Evolutionary conservation across 2,329 filamentous ascomycete genomes (phyloP).

Genomic region (Trichoderma afroharzianum): DNA sequence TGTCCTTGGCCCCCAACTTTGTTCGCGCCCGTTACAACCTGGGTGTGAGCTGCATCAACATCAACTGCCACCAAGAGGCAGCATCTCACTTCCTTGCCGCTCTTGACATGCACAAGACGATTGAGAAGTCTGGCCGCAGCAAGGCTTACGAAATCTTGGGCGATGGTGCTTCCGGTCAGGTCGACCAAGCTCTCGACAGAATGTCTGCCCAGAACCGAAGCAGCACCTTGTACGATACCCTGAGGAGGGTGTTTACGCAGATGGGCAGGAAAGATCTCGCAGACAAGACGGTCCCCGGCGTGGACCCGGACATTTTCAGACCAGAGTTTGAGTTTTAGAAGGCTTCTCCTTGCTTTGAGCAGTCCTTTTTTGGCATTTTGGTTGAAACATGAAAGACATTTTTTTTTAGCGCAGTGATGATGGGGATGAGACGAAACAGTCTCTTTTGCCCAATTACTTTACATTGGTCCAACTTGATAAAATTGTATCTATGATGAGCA

Average conservation of each 20-base stretch:
- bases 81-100: conserved; percentile 90
- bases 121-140: conserved; percentile 79
- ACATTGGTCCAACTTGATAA: not conserved
- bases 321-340: conserved; percentile 79
- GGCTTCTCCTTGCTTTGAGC: not conserved
- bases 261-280: conserved; percentile 88
- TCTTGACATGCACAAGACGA: conserved; percentile 90
- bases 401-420: conserved; percentile 1
- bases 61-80: conserved; percentile 89
- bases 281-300: conserved; percentile 81
- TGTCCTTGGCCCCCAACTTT: conserved; percentile 90
- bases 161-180: conserved; percentile 37
- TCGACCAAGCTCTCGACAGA: conserved; percentile 73
- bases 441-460: not conserved
- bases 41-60: conserved; percentile 95
- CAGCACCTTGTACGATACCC: conserved; percentile 93
- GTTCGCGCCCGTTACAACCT: conserved; percentile 96
- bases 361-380: not conserved
- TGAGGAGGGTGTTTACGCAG: conserved; percentile 90
- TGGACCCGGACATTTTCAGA: conserved; percentile 86
- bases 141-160: conserved; percentile 80
- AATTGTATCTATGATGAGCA: conserved; percentile 4
- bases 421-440: not conserved
- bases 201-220: conserved; percentile 95
- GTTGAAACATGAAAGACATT: not conserved